Conservation (phyloP, 1,284 basidiomycete species). For the Irpex sp. region DNA sequence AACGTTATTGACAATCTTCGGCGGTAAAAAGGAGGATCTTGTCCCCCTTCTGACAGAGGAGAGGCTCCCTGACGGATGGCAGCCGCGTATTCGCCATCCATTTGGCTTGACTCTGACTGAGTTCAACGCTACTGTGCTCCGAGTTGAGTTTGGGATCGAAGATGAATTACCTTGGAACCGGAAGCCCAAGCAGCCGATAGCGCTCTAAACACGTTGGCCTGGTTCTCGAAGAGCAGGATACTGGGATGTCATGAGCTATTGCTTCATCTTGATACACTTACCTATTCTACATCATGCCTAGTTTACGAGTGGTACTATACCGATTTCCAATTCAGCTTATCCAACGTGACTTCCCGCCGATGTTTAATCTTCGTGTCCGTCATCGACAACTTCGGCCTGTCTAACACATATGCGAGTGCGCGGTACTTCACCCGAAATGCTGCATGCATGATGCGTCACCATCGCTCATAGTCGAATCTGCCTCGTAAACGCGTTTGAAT, state of each 20-base stretch:
- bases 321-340: neutral
- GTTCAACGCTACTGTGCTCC: conserved; percentile 55
- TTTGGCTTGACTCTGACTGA: conserved; percentile 55
- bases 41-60: conserved; percentile 57
- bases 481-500: conserved; percentile 73
- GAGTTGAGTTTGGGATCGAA: conserved; percentile 46
- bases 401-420: neutral
- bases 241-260: neutral
- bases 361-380: too few relatives aligned
- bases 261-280: too few relatives aligned
- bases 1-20: conserved; percentile 60
- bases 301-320: neutral
- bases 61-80: conserved; percentile 66
- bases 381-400: neutral
- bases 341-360: too few relatives aligned
- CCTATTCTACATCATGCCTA: neutral
- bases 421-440: neutral
- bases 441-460: conserved; percentile 30
- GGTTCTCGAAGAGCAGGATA: neutral
- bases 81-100: conserved; percentile 49
- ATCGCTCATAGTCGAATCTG: conserved; percentile 58
- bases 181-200: neutral
- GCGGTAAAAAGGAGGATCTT: conserved; percentile 56
- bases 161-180: conserved; percentile 22
- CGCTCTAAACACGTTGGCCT: neutral